A percentile compares a stretch with the other conserved stretches of the same genome.
These are phyloP conservation scores for Phytophthora pisi DNA, from an alignment of 352 stramenopile genomes.

Conservation along the genomic window DNA sequence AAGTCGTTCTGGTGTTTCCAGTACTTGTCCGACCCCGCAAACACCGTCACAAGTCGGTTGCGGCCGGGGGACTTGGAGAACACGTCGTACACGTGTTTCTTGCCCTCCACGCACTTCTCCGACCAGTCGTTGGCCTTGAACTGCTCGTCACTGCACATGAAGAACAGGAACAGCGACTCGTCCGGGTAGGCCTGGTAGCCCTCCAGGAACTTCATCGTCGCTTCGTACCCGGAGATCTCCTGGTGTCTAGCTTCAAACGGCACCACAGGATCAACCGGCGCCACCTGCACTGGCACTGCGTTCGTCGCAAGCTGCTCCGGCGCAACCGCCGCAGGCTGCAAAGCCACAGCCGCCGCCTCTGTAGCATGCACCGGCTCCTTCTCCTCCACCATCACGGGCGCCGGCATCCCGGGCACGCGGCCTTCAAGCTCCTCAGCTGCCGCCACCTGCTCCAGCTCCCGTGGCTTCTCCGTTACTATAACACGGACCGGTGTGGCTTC, in stretches of 20 bases:
- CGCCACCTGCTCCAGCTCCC: constrained; percentile 12
- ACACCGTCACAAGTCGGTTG: constrained; percentile 68
- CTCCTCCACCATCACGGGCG: constrained; percentile 14
- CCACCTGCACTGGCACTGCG: background rate
- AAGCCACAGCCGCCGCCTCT: background rate
- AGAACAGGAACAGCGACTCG: constrained; percentile 70
- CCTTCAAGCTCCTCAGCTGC: constrained; percentile 22
- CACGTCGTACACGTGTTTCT: constrained; percentile 59
- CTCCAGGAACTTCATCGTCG: constrained; percentile 56
- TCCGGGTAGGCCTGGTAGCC: constrained; percentile 44
- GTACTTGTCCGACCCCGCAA: constrained; percentile 50
- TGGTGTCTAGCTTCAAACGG: constrained; percentile 47
- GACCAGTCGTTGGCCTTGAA: constrained; percentile 64
- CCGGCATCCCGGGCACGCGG: constrained; percentile 27
- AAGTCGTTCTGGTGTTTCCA: constrained; percentile 56
- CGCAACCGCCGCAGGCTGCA: constrained; percentile 3
- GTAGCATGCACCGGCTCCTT: constrained; percentile 12
- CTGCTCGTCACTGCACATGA: constrained; percentile 68
- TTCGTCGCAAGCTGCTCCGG: constrained; percentile 10
- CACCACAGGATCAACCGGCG: background rate
- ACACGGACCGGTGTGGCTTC: no score
- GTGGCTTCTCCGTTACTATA: constrained; percentile 8
- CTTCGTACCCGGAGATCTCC: constrained; percentile 52
- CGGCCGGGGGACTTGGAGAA: constrained; percentile 57
- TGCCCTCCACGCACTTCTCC: constrained; percentile 46